Conservation (phyloP, 2,329 filamentous ascomycete species). For the Penicillium verrucosum region DNA sequence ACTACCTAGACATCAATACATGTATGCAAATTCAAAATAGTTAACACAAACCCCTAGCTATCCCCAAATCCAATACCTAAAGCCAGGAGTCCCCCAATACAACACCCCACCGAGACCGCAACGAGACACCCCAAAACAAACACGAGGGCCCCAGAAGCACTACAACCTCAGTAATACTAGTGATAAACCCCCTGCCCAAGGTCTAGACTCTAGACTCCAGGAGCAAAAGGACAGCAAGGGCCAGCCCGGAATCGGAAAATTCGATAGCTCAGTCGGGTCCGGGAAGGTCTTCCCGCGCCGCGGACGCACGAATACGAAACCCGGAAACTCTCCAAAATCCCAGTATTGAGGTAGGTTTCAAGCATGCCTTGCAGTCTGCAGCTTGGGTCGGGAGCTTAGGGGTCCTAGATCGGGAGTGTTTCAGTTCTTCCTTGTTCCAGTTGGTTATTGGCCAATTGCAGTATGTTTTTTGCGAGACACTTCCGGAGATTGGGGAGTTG, state of each 20-base stretch:
- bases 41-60: constrained; percentile 1
- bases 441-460: constrained; percentile 8
- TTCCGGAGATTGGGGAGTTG: background rate
- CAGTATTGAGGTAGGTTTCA: constrained; percentile 26
- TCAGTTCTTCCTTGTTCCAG: constrained; percentile 9
- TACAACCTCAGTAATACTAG: background rate
- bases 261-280: constrained; percentile 4
- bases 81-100: constrained; percentile 3
- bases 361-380: constrained; percentile 25
- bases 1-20: background rate
- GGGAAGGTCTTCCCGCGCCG: constrained; percentile 11
- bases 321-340: constrained; percentile 12
- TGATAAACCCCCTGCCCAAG: background rate
- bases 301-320: constrained; percentile 11
- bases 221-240: constrained; percentile 1
- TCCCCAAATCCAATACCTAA: background rate
- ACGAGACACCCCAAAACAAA: background rate
- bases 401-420: constrained; percentile 8
- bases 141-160: background rate
- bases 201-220: background rate
- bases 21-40: background rate
- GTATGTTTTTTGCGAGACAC: background rate
- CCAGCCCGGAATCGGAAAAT: constrained; percentile 12
- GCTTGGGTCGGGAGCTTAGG: constrained; percentile 4
- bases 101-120: background rate